Evolutionary conservation across 805 yeast genomes (phyloP), one percentile per base, ranked within the genome.

Genomic region (Starmerella powellii): DNA sequence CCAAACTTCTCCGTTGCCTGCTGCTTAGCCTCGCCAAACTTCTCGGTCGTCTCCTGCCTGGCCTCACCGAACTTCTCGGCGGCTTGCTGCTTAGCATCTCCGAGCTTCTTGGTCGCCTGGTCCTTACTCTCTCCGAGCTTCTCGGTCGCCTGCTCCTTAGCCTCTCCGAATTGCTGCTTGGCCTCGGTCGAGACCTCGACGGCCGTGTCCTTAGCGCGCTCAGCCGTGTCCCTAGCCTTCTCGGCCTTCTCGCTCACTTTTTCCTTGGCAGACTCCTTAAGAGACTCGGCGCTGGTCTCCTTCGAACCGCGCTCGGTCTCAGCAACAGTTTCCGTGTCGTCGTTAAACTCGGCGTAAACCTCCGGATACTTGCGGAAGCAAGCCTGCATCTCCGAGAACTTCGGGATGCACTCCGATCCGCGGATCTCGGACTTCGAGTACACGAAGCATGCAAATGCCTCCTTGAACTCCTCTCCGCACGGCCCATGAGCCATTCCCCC

Each of bases 401-500:
- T 81, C 55, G 81, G 84, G 53, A 88, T 75, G 65, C 98, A 91
- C 62, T 91, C 96, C 47, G 82, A 75, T 37, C 98, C 98, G 68
- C 88, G 88, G 59, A 97, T 96, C 60, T 88, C 97, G 45, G 80
- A 79, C 56, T 80, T 84, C 6, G 96, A 86, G 68, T 80, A 86
- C 33, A 91, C 88, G 58, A 91, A 91, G 62, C 98, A 91, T 8
- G 94, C 72, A 62, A 91, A 91, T 0, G 98, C 97, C 40, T 74
- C 85, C 65, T 83, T 85, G 70, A 85, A 85, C 65, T 86, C 94
- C 55, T 78, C 87, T 44, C 98, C 98, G 66, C 98, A 91, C 42
- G 98, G 97, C 0, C 98, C 98, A 51, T 87, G 72, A 26, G 98
- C 97, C 96, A 91, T 85, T 32, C 98, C 98, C 27, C 97, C 98